Conservation (phyloP, 345 rosid species). For the Angophora floribunda region DNA sequence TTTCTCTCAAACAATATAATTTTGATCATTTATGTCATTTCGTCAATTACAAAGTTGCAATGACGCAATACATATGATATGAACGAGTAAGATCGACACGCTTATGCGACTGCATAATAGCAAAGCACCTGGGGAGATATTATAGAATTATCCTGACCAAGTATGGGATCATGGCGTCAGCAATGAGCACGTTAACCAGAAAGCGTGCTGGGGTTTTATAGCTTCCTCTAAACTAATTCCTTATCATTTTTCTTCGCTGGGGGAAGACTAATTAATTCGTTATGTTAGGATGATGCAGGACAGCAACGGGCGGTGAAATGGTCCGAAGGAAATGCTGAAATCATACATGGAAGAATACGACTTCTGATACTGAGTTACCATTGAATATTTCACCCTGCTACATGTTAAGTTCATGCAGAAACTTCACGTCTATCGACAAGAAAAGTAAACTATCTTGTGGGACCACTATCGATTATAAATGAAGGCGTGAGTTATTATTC, state of each 20-base stretch:
- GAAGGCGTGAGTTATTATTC: no score
- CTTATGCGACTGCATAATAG: neutral
- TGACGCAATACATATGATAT: neutral
- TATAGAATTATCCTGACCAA: neutral
- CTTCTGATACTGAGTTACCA: neutral
- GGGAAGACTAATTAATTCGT: no score
- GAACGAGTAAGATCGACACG: neutral
- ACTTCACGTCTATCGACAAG: no score
- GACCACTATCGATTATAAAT: fast-evolving
- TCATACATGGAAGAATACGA: neutral
- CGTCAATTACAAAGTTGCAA: neutral
- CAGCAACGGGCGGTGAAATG: neutral
- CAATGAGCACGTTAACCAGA: neutral
- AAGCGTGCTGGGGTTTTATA: neutral
- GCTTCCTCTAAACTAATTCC: neutral
- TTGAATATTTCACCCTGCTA: neutral
- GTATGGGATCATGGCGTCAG: neutral
- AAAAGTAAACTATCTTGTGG: no score
- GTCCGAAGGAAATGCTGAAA: neutral
- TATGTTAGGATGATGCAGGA: neutral
- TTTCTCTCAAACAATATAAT: neutral
- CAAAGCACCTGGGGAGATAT: neutral
- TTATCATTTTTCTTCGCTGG: no score
- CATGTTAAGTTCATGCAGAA: neutral
- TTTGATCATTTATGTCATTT: neutral